Conservation (phyloP, 257 asterid species). For the Eucommia ulmoides region DNA sequence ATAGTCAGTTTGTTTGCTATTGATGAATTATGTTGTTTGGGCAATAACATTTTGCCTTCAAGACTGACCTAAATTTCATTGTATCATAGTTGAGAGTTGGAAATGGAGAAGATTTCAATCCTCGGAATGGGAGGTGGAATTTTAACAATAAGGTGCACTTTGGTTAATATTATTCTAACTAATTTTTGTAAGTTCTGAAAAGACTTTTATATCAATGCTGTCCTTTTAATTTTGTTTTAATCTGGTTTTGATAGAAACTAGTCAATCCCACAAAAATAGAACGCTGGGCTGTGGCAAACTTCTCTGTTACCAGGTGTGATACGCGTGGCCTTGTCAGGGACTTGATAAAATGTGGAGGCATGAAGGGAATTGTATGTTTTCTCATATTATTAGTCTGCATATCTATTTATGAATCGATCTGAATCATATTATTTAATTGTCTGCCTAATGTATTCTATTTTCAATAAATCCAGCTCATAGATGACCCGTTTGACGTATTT, state of each 20-base stretch:
- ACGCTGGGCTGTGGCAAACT: slow-evolving; percentile 50
- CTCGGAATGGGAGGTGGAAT: slow-evolving; percentile 62
- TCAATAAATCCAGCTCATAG: slow-evolving; percentile 26
- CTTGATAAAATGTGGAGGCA: slow-evolving; percentile 27
- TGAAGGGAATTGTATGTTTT: slow-evolving; percentile 62
- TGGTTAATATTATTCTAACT: no score
- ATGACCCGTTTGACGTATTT: slow-evolving; percentile 25
- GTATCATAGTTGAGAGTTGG: slow-evolving; percentile 44
- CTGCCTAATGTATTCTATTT: no score
- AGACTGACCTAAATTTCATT: background rate
- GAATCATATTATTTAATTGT: no score
- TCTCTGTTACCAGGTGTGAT: slow-evolving; percentile 46
- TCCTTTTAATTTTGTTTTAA: no score
- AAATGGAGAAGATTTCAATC: slow-evolving; percentile 26
- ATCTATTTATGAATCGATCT: no score
- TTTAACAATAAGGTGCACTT: slow-evolving; percentile 52
- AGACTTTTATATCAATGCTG: no score
- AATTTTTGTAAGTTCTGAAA: no score
- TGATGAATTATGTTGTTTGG: no score
- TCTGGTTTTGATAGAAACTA: no score
- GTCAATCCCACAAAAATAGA: slow-evolving; percentile 27
- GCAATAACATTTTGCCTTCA: no score
- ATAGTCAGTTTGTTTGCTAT: no score
- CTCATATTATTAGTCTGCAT: background rate
- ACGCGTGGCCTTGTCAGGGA: slow-evolving; percentile 15